Base-by-base conservation (phyloP, 202 grass and related monocot genomes). In the Carex sylvatica region DNA sequence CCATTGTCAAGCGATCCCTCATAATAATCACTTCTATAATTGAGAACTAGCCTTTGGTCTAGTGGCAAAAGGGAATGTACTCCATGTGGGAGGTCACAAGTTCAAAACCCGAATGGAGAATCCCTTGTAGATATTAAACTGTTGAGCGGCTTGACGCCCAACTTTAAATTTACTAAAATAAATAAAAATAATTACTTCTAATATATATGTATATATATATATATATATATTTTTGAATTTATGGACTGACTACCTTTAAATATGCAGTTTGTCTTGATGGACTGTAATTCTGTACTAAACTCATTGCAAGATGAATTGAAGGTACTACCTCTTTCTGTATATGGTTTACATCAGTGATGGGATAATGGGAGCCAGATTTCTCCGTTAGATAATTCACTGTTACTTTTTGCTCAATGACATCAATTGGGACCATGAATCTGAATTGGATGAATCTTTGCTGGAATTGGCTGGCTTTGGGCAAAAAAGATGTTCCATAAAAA, bases 251-350 rank as follows among this genome's bases (percentile, higher is more conserved):
- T 18, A 40, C 11, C 30, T 84, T 30, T 33, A 74, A 64, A 75
- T 77, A 9, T 75, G 19, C 70, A 84, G 82, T 76, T 76, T 35
- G 35, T 84, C 54, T 84, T 84, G 40, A 84, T 84, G 82, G 82
- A 75, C 40, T 52, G 18, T 23, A 84, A 64, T 74, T 75, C 70
- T 62, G 28, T 51, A 23, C 35, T 77, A 63, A 61, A 76, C 35
- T 15, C 36, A 33, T 64, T 84, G 19, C 82, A 84, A 84, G 54
- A 84, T 35, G 82, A 84, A 49, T 30, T 77, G 6, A 76, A 75
- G 82, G 55, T 84, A 64, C 56, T 24, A 23, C 16, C 61, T 63
- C 55, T 20, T 47, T 71, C 46, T 83, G 6, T 69, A 42, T 72
- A 67, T 19, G 10, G 52, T 83, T 58, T 53, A 62, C 31, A 26